Evolutionary conservation across 2,329 filamentous ascomycete genomes (phyloP).

Genomic region (Xylariaceae sp.): DNA sequence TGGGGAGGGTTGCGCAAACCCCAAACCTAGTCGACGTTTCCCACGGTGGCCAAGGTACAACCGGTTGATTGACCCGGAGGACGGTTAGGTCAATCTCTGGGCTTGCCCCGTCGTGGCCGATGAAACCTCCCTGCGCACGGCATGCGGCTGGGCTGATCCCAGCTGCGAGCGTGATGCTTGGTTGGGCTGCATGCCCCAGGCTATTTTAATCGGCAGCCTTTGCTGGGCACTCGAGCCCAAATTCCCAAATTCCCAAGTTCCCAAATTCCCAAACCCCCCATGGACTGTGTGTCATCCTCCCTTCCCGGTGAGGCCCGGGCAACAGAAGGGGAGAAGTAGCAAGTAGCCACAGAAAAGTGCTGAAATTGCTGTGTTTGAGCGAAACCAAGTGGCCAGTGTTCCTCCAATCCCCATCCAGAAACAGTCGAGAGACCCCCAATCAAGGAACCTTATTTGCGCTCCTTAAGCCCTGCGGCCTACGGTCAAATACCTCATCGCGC

Average conservation of each 20-base stretch:
- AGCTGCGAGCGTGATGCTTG: constrained; percentile 13
- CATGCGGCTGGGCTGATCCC: constrained; percentile 20
- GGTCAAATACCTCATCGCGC: constrained; percentile 23
- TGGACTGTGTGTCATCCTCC: constrained; percentile 1
- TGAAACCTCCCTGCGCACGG: constrained; percentile 18
- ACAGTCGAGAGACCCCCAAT: constrained; percentile 19
- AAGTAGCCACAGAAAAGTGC: neutral
- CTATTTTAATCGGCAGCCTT: constrained; percentile 15
- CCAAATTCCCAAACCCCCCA: no score
- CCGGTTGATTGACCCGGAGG: constrained; percentile 4
- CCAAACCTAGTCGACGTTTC: constrained; percentile 10
- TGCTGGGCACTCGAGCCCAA: constrained; percentile 6
- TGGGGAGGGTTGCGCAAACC: constrained; percentile 21
- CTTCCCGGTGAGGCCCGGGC: constrained; percentile 2
- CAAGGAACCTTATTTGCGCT: constrained; percentile 18
- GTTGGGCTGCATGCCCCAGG: constrained; percentile 11
- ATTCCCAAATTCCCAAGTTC: no score
- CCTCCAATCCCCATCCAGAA: constrained; percentile 29
- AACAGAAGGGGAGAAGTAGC: constrained; percentile 2
- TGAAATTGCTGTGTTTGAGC: constrained; percentile 13
- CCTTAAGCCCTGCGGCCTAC: constrained; percentile 20
- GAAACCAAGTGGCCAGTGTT: constrained; percentile 30
- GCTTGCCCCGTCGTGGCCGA: constrained; percentile 6
- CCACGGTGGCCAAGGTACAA: constrained; percentile 5
- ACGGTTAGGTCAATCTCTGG: constrained; percentile 8